Percentiles rank a stretch among this genome's conserved stretches.
These are phyloP conservation scores for Abrus pulchellus DNA, from an alignment of 306 rosid species.

Conservation along the genomic window DNA sequence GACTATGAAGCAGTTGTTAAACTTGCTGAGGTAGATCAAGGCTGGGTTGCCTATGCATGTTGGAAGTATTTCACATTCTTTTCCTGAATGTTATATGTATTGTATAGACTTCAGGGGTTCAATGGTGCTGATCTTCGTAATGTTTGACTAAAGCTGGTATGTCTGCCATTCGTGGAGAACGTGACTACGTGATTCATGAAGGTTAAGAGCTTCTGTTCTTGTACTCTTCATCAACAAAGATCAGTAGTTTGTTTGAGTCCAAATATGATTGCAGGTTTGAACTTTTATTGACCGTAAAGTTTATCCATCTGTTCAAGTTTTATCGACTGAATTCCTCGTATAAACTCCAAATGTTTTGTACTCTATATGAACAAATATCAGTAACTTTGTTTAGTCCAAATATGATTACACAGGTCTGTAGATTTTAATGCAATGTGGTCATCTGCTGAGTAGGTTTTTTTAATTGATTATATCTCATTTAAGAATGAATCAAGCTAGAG, in stretches of 20 bases:
- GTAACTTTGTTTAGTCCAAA: not conserved
- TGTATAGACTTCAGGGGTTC: constrained; percentile 40
- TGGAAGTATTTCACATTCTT: not conserved
- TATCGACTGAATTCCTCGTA: not conserved
- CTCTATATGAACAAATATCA: not conserved
- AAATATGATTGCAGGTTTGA: not conserved
- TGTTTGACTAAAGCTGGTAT: constrained; percentile 50
- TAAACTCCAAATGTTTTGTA: not conserved
- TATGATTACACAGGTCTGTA: not conserved
- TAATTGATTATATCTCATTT: not conserved
- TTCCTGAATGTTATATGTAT: not conserved
- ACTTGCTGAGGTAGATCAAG: constrained; percentile 30
- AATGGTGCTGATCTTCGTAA: constrained; percentile 52
- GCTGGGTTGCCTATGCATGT: not conserved
- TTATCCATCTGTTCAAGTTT: not conserved
- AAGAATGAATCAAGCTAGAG: too few relatives aligned
- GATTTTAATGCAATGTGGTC: not conserved
- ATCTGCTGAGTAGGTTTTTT: not conserved
- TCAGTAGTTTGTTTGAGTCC: too few relatives aligned
- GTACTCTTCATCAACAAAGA: too few relatives aligned
- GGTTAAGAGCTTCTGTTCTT: not conserved
- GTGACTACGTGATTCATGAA: constrained; percentile 42
- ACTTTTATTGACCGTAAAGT: not conserved
- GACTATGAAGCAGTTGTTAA: constrained; percentile 45
- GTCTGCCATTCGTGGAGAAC: constrained; percentile 36